Evolutionary conservation across 164 flowering plant genomes (phyloP), one percentile per base, ranked within the genome.

Genomic region (Stephania cephalantha): DNA sequence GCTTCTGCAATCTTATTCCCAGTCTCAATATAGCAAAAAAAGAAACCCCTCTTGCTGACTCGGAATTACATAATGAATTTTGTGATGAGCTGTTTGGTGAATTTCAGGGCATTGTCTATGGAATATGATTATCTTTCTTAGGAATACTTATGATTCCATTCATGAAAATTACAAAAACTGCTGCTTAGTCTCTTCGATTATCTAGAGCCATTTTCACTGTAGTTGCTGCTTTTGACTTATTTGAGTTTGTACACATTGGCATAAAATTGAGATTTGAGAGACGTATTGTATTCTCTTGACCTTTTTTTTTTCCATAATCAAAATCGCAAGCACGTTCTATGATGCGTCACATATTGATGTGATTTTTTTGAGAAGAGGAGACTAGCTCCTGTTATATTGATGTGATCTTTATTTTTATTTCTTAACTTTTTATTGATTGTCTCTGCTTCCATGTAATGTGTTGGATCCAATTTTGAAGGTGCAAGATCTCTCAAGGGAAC

Each of bases 401-500:
- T 35, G 42, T 4, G 42, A 35, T 35, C 42, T 35, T 35, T 35
- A 35, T 35, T 35, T 35, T 35, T 35, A 35, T 35, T 35, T 35
- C 42, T 35, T 35, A 35, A 35, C 42, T 35, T 50, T 7, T 50
- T 50, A 0, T 50, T 50, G 55, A 15, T 15, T 15, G 17, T 15
- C 0, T 58, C 64, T 6, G 13, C 69, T 67, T 30, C 17, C 29
- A 25, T n/a, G 13, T 74, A 74, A 8, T 30, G 29, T 46, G 10
- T 29, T 74, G 30, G 17, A 12, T 69, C 12, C 68, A 53, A 31
- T 58, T 73, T 25, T 15, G 4, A 75, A 92, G 97, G 99, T 96
- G 78, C 97, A 89, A 75, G 98, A 96, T 86, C 78, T 96, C 50
- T 96, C 98, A 5, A 85, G 66, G 79, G 97, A 91, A 80, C 95